Evolutionary conservation across 176 grass and related monocot genomes (phyloP).

Genomic region (Oropetium thomaeum): DNA sequence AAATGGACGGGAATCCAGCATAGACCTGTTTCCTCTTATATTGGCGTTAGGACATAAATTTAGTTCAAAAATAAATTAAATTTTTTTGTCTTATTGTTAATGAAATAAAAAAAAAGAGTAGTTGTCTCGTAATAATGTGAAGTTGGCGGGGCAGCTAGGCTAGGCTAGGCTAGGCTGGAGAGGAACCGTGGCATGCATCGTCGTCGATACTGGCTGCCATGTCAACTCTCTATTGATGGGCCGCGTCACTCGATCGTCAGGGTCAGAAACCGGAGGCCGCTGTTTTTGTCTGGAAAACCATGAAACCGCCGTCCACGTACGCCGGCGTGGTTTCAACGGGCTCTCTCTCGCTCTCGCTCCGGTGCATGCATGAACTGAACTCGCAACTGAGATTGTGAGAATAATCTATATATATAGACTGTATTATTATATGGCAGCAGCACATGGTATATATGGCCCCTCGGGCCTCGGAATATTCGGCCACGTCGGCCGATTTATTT

Average conservation of each 20-base stretch:
- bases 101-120: no score
- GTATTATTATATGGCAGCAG: background rate
- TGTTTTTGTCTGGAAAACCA: background rate
- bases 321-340: slow-evolving; percentile 21
- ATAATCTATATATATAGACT: background rate
- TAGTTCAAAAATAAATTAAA: no score
- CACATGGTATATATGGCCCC: slow-evolving; percentile 10
- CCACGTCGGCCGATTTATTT: background rate
- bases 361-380: background rate
- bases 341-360: no score
- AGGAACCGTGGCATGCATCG: no score
- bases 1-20: no score
- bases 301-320: background rate
- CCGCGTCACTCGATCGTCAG: background rate
- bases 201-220: no score
- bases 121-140: no score
- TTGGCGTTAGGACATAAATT: no score
- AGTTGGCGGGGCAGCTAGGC: background rate
- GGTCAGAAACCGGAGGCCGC: slow-evolving; percentile 32
- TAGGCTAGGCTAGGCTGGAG: no score
- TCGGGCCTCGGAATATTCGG: slow-evolving; percentile 10
- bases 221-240: no score
- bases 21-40: no score
- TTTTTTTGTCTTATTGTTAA: no score
- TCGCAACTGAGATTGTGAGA: background rate